phyloP scores from a whole-genome alignment of 495 filamentous ascomycete species.

The Mytilinidion resinicola region DNA sequence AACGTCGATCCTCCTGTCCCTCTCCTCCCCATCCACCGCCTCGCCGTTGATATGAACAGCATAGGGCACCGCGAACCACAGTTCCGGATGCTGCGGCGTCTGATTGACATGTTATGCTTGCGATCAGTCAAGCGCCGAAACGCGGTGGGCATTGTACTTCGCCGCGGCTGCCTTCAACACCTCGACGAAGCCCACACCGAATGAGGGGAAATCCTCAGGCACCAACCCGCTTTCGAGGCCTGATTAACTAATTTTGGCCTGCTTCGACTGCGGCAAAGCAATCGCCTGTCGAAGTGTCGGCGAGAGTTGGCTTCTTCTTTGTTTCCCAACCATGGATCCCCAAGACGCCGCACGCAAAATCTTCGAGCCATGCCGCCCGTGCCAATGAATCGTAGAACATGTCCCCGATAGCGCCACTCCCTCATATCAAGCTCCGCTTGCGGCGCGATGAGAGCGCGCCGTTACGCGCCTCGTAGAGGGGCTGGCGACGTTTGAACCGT shows the following conservation, averaged over 20 bases:
- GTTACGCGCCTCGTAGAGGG: too few species aligned
- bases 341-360: not conserved
- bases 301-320: too few species aligned
- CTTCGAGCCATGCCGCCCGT: constrained; percentile 1
- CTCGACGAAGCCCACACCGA: not conserved
- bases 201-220: not conserved
- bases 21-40: not conserved
- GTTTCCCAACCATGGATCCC: too few species aligned
- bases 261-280: not conserved
- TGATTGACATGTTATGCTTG: not conserved
- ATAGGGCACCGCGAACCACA: not conserved
- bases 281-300: not conserved
- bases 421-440: not conserved
- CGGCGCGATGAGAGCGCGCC: too few species aligned
- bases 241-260: not conserved
- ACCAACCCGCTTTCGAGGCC: not conserved
- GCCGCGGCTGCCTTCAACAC: not conserved
- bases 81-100: not conserved
- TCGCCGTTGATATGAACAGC: not conserved
- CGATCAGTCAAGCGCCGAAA: not conserved
- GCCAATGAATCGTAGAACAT: not conserved
- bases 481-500: too few species aligned
- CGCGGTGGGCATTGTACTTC: not conserved
- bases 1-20: not conserved
- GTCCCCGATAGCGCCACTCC: not conserved